Evolutionary conservation across 345 rosid species (phyloP).

Genomic region (Citrus inodora): DNA sequence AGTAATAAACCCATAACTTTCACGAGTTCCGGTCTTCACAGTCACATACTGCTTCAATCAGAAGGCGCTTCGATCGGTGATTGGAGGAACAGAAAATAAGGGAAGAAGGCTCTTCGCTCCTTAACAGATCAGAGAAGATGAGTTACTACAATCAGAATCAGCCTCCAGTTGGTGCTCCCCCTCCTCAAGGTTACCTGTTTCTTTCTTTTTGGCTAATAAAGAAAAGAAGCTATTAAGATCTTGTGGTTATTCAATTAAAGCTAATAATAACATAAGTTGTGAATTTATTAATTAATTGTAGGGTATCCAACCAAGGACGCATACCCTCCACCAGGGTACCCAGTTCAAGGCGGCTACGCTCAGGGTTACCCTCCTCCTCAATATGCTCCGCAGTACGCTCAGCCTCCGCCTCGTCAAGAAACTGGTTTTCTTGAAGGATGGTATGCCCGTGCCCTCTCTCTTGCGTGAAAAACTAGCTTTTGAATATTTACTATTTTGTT

Average conservation of each 20-base stretch:
- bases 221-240: too few species aligned
- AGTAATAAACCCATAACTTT: neutral
- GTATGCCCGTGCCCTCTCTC: slow-evolving; percentile 19
- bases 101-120: neutral
- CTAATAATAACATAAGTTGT: too few species aligned
- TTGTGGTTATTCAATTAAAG: too few species aligned
- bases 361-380: slow-evolving; percentile 32
- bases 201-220: neutral
- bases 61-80: neutral
- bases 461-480: neutral
- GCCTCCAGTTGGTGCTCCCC: slow-evolving; percentile 64
- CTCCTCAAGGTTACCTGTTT: slow-evolving; percentile 47
- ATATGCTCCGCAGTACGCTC: slow-evolving; percentile 47
- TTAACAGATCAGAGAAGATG: slow-evolving; percentile 19
- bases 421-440: slow-evolving; percentile 62
- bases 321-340: slow-evolving; percentile 64
- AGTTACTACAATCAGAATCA: slow-evolving; percentile 53
- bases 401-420: slow-evolving; percentile 35
- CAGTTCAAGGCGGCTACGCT: slow-evolving; percentile 39
- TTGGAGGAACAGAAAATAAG: neutral
- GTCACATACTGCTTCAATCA: neutral
- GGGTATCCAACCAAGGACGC: slow-evolving; percentile 54
- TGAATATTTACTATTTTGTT: neutral
- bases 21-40: neutral
- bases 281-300: slow-evolving; percentile 1